Evolutionary conservation across 225 moss, liverwort and hornwort species (phyloP), one percentile per base, ranked within the genome.

Genomic region (Marchantia paleacea): DNA sequence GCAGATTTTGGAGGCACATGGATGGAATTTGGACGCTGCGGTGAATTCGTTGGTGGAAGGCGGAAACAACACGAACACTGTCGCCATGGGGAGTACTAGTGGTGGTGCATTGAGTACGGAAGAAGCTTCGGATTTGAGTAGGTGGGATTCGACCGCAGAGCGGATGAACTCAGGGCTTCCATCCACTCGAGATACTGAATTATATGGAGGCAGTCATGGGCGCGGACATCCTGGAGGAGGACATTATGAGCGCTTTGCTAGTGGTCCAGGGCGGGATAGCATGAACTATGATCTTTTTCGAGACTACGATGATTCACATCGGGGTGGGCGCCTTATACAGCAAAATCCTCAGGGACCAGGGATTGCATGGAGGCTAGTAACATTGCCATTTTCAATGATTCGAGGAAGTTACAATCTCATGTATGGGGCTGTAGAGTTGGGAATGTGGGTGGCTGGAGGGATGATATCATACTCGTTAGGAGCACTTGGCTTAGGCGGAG

Each of bases 11-110:
- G 92, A 94, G 78, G 95, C 95, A 28, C 95, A 99, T 75, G 90
- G 89, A 58, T 99, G 97, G 97, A 92, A 95, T 86, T 88, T 99
- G 84, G 89, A 91, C 74, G 93, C 97, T 54, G 97, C 97, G 11
- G 95, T 95, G 68, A 90, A 87, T 80, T 89, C 93, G 20, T 69
- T 95, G 64, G 92, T 93, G 78, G 89, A 87, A 70, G 88, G 81
- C 80, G 81, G 80, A 8, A 80, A 70, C n/a, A 24, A 80, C 8
- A 66, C 83, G 22, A 78, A 68, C 8, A 55, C 52, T 12, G 72
- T 25, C 25, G 67, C 64, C 54, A 67, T 25, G 64, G 63, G 14
- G 30, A 72, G 25, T 72, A 66, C 48, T 47, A 73, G 68, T 24
- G 62, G 57, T 25, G 52, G 26, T 29, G 69, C 54, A 6, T 68